phyloP scores from a whole-genome alignment of 495 filamentous ascomycete genomes.

The Aspergillus diversus region DNA sequence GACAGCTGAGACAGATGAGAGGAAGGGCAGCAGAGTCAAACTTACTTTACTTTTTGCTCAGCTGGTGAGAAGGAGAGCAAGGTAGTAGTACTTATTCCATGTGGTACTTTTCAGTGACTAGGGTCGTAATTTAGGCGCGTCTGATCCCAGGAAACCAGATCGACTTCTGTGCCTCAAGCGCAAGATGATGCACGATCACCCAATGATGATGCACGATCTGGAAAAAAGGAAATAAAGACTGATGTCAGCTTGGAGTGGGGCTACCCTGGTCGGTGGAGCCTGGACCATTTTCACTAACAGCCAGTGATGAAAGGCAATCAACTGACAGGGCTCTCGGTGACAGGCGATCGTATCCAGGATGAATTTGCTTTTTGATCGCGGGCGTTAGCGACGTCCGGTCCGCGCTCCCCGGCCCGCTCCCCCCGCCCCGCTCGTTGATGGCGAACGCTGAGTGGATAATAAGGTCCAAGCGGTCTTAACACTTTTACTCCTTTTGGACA shows the following conservation, averaged over 20 bases:
- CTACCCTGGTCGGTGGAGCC: conserved; percentile 12
- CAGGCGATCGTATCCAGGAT: conserved; percentile 20
- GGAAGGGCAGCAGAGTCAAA: conserved; percentile 1
- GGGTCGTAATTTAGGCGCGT: conserved; percentile 1
- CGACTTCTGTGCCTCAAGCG: conserved; percentile 15
- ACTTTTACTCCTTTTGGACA: conserved; percentile 1
- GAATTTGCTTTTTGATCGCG: conserved; percentile 24
- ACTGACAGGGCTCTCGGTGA: conserved; percentile 19
- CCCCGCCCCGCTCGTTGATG: conserved; percentile 13
- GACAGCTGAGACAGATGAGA: conserved; percentile 1
- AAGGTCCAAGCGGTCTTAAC: not conserved
- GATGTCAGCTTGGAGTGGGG: conserved; percentile 9
- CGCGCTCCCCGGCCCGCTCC: conserved; percentile 25
- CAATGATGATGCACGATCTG: conserved; percentile 22
- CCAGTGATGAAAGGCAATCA: conserved; percentile 2
- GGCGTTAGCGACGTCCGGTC: conserved; percentile 27
- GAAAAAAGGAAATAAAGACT: not conserved
- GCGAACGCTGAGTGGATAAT: conserved; percentile 1
- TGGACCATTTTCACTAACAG: conserved; percentile 16
- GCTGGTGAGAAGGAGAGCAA: not conserved
- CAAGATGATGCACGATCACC: conserved; percentile 17
- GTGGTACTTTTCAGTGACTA: not conserved
- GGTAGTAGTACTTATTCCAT: conserved; percentile 13
- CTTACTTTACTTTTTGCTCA: not conserved
- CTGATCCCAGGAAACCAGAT: conserved; percentile 23